Evolutionary conservation across 176 grass and related monocot genomes (phyloP), one percentile per base, ranked within the genome.

Genomic region (Tillandsia fasciculata): DNA sequence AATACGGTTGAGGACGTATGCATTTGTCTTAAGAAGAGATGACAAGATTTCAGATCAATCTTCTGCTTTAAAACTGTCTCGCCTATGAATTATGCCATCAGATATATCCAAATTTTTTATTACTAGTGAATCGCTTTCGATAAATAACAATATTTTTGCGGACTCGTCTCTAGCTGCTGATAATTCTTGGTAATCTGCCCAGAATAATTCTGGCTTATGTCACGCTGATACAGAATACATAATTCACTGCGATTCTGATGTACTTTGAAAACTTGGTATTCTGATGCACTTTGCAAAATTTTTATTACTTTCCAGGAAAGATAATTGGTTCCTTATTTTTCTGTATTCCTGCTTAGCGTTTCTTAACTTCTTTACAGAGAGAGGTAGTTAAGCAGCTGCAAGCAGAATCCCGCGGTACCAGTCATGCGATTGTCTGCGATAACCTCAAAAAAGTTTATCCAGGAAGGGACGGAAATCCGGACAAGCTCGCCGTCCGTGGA

Each of bases 401-500:
- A 15, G 56, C 74, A 70, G 79, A 87, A 53, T 69, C 74, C 48
- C 76, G 63, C 28, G 73, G 66, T 67, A 72, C 48, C 53, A 92
- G 53, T 69, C 83, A 90, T 68, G 81, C 84, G 1, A 84, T 92
- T 63, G 76, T 96, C 28, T 92, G 72, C 50, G 79, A 97, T 73
- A 90, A 92, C 74, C 76, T 97, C 52, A 83, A 51, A 49, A 97
- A 87, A 66, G 72, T 97, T 63, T 97, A 97, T 66, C 86, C 80
- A 65, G 89, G 89, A 74, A 83, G 65, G 56, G 93, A 97, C 76
- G 93, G 93, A 70, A 97, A 92, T 53, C 81, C 86, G 50, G 86
- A 90, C 77, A 97, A 97, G 80, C 33, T 87, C 70, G 93, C 93
- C 48, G 86, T 97, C 70, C 77, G 78, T 71, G 93, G 89, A 10